A percentile compares a stretch with the other conserved stretches of the same genome.
These are phyloP conservation scores for Colletotrichum costaricense DNA, from an alignment of 2,329 filamentous ascomycete species.

Conservation along the genomic window DNA sequence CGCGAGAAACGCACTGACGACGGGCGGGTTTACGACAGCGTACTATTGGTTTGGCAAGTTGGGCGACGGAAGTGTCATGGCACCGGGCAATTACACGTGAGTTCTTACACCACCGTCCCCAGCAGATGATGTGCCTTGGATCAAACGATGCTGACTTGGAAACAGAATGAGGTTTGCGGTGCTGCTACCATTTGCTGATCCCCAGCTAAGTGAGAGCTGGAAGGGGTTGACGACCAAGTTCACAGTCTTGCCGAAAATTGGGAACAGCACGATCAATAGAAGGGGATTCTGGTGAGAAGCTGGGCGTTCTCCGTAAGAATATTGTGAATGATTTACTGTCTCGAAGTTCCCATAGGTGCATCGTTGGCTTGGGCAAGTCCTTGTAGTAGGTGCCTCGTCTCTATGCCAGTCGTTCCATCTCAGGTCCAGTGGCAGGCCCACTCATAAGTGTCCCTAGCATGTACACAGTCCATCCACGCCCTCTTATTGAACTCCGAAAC, in stretches of 20 bases:
- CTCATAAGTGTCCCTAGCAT: not conserved
- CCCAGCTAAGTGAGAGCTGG: slow-evolving; percentile 4
- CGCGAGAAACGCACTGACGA: slow-evolving; percentile 41
- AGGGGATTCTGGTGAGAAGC: not conserved
- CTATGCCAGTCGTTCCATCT: not conserved
- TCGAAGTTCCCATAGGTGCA: not conserved
- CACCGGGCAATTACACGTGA: slow-evolving; percentile 54
- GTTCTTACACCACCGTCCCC: not conserved
- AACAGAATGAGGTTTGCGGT: slow-evolving; percentile 26
- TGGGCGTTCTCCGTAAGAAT: not conserved
- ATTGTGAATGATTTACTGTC: not conserved
- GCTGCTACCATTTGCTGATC: slow-evolving; percentile 21
- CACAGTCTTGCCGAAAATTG: slow-evolving; percentile 14
- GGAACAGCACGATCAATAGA: not conserved
- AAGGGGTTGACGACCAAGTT: slow-evolving; percentile 27
- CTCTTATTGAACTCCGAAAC: not conserved
- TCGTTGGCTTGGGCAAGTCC: not conserved
- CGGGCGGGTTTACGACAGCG: slow-evolving; percentile 42
- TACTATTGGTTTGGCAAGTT: slow-evolving; percentile 57
- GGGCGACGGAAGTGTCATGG: slow-evolving; percentile 52
- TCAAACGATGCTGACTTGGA: no score
- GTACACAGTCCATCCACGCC: not conserved
- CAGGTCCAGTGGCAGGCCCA: not conserved
- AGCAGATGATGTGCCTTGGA: not conserved
- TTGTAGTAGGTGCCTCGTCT: not conserved